Conservation (phyloP, 176 grass and related monocot genomes). For the Musa troglodytarum region DNA sequence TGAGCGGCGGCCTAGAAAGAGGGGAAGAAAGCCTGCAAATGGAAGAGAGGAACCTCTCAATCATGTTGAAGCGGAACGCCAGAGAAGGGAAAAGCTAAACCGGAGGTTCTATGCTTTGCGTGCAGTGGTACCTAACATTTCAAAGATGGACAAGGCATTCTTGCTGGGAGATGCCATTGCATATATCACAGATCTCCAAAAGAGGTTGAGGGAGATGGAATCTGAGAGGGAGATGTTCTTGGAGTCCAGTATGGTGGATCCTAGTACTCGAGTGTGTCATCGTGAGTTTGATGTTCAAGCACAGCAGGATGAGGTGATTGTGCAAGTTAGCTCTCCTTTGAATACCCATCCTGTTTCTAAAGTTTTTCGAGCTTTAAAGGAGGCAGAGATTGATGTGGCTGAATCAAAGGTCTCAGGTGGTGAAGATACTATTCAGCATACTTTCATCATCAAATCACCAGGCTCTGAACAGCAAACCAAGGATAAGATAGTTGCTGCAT, state of each 20-base stretch:
- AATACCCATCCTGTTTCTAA: slow-evolving; percentile 53
- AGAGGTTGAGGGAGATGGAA: slow-evolving; percentile 94
- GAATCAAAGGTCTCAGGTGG: slow-evolving; percentile 52
- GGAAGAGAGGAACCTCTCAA: slow-evolving; percentile 88
- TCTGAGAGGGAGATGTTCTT: slow-evolving; percentile 45
- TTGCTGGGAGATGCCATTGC: slow-evolving; percentile 68
- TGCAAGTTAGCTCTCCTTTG: slow-evolving; percentile 62
- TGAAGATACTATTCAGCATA: slow-evolving; percentile 28
- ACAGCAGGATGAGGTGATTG: slow-evolving; percentile 60
- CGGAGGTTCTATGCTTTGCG: slow-evolving; percentile 81
- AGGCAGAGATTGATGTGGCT: slow-evolving; percentile 43
- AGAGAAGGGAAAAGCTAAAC: slow-evolving; percentile 94
- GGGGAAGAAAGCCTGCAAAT: slow-evolving; percentile 89
- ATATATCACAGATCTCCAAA: slow-evolving; percentile 89
- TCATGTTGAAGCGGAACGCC: slow-evolving; percentile 91
- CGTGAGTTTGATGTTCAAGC: slow-evolving; percentile 74
- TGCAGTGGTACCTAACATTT: slow-evolving; percentile 87
- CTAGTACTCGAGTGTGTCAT: slow-evolving; percentile 22
- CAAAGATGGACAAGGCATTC: slow-evolving; percentile 97
- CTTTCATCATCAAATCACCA: slow-evolving; percentile 68
- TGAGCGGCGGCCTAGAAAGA: slow-evolving; percentile 69
- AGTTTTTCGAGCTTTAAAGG: slow-evolving; percentile 72
- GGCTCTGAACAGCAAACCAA: slow-evolving; percentile 72
- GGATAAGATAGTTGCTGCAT: slow-evolving; percentile 54
- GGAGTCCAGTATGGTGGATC: slow-evolving; percentile 33